Evolutionary conservation across 257 asterid genomes (phyloP).

Genomic region (Solanum etuberosum): DNA sequence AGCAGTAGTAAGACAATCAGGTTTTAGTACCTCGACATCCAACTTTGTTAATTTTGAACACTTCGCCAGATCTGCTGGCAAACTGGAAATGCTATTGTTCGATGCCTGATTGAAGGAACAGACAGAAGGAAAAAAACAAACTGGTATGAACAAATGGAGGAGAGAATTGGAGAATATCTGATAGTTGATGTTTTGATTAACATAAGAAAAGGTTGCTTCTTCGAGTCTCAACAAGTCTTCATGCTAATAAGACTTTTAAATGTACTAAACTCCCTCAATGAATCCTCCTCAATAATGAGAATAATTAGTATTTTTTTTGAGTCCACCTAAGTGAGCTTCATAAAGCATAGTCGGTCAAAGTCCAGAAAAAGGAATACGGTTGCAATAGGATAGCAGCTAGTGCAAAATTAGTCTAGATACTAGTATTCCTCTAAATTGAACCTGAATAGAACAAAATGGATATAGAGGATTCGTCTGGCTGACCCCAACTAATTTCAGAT

Average conservation of each 20-base stretch:
- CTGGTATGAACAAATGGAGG: neutral
- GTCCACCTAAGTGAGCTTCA: neutral
- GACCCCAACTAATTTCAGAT: neutral
- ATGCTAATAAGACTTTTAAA: neutral
- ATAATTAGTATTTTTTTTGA: neutral
- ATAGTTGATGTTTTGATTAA: neutral
- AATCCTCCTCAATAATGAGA: neutral
- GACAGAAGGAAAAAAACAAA: neutral
- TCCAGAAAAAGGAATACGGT: neutral
- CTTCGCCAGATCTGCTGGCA: constrained; percentile 78
- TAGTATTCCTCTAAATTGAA: neutral
- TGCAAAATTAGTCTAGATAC: neutral
- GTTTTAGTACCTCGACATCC: constrained; percentile 62
- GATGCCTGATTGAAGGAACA: constrained; percentile 57
- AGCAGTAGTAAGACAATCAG: neutral
- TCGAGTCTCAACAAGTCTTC: neutral
- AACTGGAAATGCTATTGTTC: constrained; percentile 65
- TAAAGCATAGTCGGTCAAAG: neutral
- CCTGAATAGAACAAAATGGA: neutral
- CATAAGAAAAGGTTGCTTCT: neutral
- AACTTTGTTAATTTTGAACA: constrained; percentile 68
- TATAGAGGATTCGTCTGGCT: neutral
- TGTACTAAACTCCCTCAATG: neutral
- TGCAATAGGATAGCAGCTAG: neutral
- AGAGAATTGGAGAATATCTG: neutral